These are phyloP conservation scores for Hypoxylon lenormandii DNA, from an alignment of 495 filamentous ascomycete species.

Conservation along the genomic window DNA sequence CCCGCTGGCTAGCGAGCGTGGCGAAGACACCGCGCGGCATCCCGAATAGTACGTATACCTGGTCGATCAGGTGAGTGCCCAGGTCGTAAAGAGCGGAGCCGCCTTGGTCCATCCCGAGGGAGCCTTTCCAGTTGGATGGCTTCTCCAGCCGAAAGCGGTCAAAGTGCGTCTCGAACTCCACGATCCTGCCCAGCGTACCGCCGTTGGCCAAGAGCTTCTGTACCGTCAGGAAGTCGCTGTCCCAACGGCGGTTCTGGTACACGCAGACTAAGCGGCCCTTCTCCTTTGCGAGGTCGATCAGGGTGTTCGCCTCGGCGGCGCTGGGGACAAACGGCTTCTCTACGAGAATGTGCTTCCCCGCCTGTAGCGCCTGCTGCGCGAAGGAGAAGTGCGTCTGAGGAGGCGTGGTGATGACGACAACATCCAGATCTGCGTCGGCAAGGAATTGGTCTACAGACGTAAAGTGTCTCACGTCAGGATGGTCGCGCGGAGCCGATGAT, in stretches of 20 bases:
- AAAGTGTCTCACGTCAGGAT: conserved; percentile 74
- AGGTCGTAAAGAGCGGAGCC: conserved; percentile 84
- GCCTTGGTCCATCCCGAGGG: conserved; percentile 68
- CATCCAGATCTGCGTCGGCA: conserved; percentile 72
- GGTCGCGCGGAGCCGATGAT: conserved; percentile 76
- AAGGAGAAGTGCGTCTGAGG: conserved; percentile 80
- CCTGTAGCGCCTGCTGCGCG: conserved; percentile 72
- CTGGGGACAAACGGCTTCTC: conserved; percentile 92
- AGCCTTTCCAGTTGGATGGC: conserved; percentile 75
- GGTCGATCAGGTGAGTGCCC: conserved; percentile 85
- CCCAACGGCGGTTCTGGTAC: conserved; percentile 89
- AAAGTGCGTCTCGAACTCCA: conserved; percentile 87
- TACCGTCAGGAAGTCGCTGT: conserved; percentile 85
- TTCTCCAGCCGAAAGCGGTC: conserved; percentile 77
- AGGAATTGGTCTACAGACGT: conserved; percentile 71
- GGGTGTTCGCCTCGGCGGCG: conserved; percentile 74
- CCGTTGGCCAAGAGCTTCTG: conserved; percentile 68
- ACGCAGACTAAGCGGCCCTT: conserved; percentile 75
- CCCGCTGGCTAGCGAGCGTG: conserved; percentile 75
- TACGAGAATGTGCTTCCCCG: conserved; percentile 84
- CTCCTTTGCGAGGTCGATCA: conserved; percentile 73
- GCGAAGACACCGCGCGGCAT: conserved; percentile 75
- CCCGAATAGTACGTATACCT: conserved; percentile 82
- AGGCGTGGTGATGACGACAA: conserved; percentile 80
- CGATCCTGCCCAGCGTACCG: conserved; percentile 72